These are phyloP conservation scores for Pleurotus cornucopiae DNA, from an alignment of 768 basidiomycete species.

Conservation along the genomic window DNA sequence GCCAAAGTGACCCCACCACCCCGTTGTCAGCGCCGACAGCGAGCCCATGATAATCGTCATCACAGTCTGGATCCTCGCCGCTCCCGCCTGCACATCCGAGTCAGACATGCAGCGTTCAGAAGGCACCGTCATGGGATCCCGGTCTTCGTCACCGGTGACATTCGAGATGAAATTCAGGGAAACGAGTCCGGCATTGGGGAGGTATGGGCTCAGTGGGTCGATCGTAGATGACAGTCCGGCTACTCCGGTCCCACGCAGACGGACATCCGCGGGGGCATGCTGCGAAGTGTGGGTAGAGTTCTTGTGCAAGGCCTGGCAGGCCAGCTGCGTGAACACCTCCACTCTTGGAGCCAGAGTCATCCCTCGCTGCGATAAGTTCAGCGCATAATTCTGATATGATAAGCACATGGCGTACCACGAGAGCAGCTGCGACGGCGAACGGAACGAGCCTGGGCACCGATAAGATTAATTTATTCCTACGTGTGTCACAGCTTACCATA, in stretches of 20 bases:
- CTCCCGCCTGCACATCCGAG: conserved; percentile 65
- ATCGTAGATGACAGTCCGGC: conserved; percentile 19
- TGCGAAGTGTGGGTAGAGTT: conserved; percentile 35
- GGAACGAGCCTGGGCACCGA: conserved; percentile 62
- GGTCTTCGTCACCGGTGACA: conserved; percentile 21
- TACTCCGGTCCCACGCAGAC: conserved; percentile 21
- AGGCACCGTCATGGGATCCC: conserved; percentile 33
- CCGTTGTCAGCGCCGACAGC: conserved; percentile 80
- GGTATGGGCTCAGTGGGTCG: conserved; percentile 11
- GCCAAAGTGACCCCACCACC: conserved; percentile 85
- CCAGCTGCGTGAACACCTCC: conserved; percentile 74
- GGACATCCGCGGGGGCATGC: conserved; percentile 2
- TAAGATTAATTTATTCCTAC: conserved; percentile 1
- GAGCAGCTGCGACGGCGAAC: conserved; percentile 61
- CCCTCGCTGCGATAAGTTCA: conserved; percentile 53
- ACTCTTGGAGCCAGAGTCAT: conserved; percentile 82
- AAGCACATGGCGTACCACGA: conserved; percentile 50
- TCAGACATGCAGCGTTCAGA: conserved; percentile 32
- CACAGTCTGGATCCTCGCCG: conserved; percentile 67
- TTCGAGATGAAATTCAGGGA: conserved; percentile 8
- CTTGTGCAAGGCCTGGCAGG: conserved; percentile 57
- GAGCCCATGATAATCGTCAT: conserved; percentile 79
- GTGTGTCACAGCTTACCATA: conserved; percentile 31
- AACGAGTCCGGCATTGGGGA: conserved; percentile 6
- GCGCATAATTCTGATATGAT: neutral